These are phyloP conservation scores for Aureoboletus auriporus DNA, from an alignment of 768 basidiomycete genomes.

Conservation along the genomic window DNA sequence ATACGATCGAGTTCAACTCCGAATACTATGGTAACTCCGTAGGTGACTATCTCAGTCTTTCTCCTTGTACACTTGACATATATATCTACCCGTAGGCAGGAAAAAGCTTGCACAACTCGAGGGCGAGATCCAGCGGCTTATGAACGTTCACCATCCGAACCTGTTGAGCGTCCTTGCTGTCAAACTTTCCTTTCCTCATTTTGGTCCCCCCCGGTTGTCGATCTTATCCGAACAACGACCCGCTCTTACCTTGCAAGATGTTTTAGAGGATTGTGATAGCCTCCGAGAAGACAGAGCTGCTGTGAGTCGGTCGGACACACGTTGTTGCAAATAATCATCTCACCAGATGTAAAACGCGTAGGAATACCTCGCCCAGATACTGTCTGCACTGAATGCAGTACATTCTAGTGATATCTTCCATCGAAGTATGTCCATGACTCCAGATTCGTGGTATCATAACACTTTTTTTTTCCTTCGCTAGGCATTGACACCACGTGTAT, in stretches of 20 bases:
- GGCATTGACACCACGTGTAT: constrained; percentile 59
- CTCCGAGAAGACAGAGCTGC: constrained; percentile 69
- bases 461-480: constrained; percentile 16
- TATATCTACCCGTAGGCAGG: constrained; percentile 36
- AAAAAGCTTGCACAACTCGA: constrained; percentile 70
- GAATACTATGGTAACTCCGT: constrained; percentile 65
- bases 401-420: constrained; percentile 68
- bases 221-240: constrained; percentile 74
- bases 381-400: constrained; percentile 63
- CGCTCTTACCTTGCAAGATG: constrained; percentile 60
- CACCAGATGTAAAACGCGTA: constrained; percentile 23
- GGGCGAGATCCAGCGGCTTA: constrained; percentile 59
- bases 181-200: constrained; percentile 52
- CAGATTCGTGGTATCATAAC: neutral
- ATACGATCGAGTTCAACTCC: constrained; percentile 61
- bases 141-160: constrained; percentile 57
- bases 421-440: constrained; percentile 42
- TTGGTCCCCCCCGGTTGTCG: constrained; percentile 50
- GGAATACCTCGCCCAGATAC: constrained; percentile 75
- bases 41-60: constrained; percentile 33
- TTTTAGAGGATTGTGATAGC: constrained; percentile 73
- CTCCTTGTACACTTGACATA: neutral
- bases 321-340: neutral
- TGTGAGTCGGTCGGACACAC: constrained; percentile 35
- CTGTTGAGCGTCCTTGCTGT: constrained; percentile 65